Conservation (phyloP, 805 yeast genomes). For the Candida stauntonica region DNA sequence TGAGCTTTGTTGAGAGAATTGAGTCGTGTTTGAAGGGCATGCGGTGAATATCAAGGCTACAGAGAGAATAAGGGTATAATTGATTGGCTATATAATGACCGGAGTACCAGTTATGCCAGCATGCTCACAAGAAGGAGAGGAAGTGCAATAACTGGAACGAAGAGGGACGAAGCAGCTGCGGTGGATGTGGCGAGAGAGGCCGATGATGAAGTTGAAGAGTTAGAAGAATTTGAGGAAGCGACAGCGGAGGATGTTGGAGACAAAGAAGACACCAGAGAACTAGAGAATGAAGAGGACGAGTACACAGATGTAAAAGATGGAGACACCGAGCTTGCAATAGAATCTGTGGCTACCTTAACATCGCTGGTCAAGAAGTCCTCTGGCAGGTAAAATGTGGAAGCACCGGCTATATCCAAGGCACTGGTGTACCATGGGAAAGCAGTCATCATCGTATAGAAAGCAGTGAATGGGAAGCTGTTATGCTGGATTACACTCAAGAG, state of each 20-base stretch:
- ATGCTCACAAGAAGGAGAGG: conserved; percentile 12
- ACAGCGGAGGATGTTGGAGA: conserved; percentile 1
- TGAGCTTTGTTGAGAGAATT: conserved; percentile 23
- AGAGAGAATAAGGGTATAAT: neutral
- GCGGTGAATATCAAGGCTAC: conserved; percentile 2
- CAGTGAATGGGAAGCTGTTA: conserved; percentile 32
- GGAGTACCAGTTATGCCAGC: conserved; percentile 2
- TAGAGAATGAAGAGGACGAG: neutral
- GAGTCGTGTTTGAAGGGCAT: conserved; percentile 20
- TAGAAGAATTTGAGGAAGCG: conserved; percentile 2
- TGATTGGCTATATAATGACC: neutral
- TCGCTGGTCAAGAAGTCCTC: conserved; percentile 19
- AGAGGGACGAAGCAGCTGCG: conserved; percentile 7
- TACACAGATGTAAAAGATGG: neutral
- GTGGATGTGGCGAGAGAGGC: conserved; percentile 1
- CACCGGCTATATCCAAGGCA: conserved; percentile 16
- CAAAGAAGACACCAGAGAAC: neutral
- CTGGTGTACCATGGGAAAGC: conserved; percentile 22
- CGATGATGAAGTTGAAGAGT: neutral
- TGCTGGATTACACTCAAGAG: conserved; percentile 26
- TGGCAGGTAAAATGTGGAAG: conserved; percentile 21
- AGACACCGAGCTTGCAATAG: neutral
- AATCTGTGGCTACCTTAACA: conserved; percentile 3
- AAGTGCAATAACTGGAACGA: conserved; percentile 11
- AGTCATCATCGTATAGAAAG: conserved; percentile 33